Conservation (phyloP, 140 eudicot genomes). For the Anethum foeniculum region DNA sequence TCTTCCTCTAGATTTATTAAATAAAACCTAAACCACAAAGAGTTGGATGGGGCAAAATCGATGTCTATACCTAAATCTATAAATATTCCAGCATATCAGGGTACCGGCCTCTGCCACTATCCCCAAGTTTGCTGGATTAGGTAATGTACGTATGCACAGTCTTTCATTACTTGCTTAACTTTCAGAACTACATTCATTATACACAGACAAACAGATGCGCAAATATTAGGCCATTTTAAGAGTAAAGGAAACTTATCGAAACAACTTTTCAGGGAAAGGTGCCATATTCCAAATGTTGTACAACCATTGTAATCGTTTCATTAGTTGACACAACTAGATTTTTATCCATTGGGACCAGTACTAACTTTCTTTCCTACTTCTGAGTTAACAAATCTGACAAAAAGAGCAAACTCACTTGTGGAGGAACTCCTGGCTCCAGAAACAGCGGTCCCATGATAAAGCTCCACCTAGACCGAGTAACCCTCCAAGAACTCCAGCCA, state of each 20-base stretch:
- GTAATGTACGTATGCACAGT: neutral
- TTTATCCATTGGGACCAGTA: neutral
- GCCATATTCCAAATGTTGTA: neutral
- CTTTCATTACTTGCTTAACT: neutral
- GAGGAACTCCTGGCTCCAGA: conserved; percentile 91
- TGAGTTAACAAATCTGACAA: neutral
- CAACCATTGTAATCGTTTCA: neutral
- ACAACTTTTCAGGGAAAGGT: neutral
- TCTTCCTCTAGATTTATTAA: neutral
- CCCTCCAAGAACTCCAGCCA: conserved; percentile 92
- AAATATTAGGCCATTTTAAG: neutral
- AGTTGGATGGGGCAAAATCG: neutral
- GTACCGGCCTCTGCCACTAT: neutral
- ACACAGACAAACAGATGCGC: neutral
- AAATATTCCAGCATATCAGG: neutral
- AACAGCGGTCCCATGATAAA: conserved; percentile 93
- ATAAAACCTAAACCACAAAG: neutral
- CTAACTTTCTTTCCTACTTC: neutral
- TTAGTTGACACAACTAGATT: neutral
- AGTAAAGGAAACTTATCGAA: neutral
- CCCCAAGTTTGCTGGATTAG: neutral
- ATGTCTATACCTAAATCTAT: neutral
- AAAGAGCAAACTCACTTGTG: conserved; percentile 50
- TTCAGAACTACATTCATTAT: neutral
- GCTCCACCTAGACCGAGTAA: conserved; percentile 95